These are phyloP conservation scores for Penicillium parvum DNA, from an alignment of 495 filamentous ascomycete species.

Conservation along the genomic window DNA sequence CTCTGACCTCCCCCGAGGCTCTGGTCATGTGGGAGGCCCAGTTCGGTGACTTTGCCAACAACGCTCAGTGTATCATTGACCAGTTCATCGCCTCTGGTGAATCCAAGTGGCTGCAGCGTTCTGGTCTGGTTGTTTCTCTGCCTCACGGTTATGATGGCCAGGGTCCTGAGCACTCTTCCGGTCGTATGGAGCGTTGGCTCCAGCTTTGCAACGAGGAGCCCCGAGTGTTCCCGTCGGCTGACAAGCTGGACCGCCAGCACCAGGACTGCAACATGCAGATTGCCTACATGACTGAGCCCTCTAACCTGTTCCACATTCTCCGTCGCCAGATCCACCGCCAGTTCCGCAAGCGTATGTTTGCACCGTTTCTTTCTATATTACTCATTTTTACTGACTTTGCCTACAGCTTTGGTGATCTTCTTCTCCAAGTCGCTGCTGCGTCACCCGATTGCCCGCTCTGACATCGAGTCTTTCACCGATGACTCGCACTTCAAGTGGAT, in stretches of 20 bases:
- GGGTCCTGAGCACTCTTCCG: conserved; percentile 97
- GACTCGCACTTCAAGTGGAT: conserved; percentile 96
- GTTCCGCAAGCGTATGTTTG: conserved; percentile 90
- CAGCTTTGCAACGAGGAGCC: conserved; percentile 98
- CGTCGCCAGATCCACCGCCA: conserved; percentile 97
- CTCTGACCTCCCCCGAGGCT: conserved; percentile 90
- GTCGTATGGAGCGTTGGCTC: conserved; percentile 93
- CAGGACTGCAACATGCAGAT: conserved; percentile 99
- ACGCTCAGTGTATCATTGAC: conserved; percentile 97
- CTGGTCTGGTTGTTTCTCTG: conserved; percentile 87
- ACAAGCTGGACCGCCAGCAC: conserved; percentile 94
- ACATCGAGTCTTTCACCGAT: conserved; percentile 81
- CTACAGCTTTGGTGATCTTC: conserved; percentile 83
- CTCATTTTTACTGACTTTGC: conserved; percentile 30
- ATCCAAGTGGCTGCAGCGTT: conserved; percentile 96
- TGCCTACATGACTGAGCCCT: conserved; percentile 84
- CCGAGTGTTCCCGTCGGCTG: conserved; percentile 76
- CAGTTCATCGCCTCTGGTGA: conserved; percentile 98
- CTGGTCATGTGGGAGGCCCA: conserved; percentile 99
- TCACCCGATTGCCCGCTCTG: conserved; percentile 84
- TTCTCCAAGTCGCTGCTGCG: conserved; percentile 94
- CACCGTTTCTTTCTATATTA: not conserved
- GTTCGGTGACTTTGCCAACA: conserved; percentile 99
- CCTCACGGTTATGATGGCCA: conserved; percentile 98
- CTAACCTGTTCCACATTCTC: conserved; percentile 95